phyloP scores from a whole-genome alignment of 139 green algal species.

The Tetradesmus obliquus region DNA sequence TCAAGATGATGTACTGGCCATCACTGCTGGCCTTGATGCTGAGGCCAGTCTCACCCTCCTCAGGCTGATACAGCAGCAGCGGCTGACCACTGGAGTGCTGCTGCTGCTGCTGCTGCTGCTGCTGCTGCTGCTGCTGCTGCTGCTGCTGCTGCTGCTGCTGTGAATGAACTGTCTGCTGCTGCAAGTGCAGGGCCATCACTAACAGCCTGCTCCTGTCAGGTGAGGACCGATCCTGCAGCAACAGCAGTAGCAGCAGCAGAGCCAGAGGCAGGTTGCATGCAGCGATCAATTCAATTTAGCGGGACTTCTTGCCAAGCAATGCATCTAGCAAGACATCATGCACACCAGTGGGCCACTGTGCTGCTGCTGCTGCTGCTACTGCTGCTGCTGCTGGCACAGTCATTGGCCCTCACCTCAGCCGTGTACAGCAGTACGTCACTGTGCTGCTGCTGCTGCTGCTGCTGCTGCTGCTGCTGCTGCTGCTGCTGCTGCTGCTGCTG shows the following conservation, averaged over 20 bases:
- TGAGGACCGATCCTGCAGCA: background rate
- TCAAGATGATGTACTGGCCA: conserved; percentile 7
- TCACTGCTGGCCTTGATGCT: background rate
- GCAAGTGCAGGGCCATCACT: background rate
- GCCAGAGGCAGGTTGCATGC: background rate
- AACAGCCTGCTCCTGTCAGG: background rate
- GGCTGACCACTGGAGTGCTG: background rate
- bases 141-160: conserved; percentile 14
- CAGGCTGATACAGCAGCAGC: conserved; percentile 3
- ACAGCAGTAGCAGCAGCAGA: conserved; percentile 1
- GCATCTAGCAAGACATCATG: background rate
- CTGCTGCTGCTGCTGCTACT: too few relatives aligned
- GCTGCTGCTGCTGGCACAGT: too few relatives aligned
- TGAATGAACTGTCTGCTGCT: background rate
- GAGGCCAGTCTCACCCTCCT: background rate
- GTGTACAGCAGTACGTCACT: too few relatives aligned
- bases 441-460: too few relatives aligned
- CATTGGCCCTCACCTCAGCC: too few relatives aligned
- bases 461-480: background rate
- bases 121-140: conserved; percentile 5
- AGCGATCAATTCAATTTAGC: too few relatives aligned
- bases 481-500: too few relatives aligned
- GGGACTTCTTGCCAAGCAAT: too few relatives aligned
- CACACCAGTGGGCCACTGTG: background rate
- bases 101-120: conserved; percentile 15